Evolutionary conservation across 2,329 filamentous ascomycete genomes (phyloP).

Genomic region (Blastomyces emzantsi): DNA sequence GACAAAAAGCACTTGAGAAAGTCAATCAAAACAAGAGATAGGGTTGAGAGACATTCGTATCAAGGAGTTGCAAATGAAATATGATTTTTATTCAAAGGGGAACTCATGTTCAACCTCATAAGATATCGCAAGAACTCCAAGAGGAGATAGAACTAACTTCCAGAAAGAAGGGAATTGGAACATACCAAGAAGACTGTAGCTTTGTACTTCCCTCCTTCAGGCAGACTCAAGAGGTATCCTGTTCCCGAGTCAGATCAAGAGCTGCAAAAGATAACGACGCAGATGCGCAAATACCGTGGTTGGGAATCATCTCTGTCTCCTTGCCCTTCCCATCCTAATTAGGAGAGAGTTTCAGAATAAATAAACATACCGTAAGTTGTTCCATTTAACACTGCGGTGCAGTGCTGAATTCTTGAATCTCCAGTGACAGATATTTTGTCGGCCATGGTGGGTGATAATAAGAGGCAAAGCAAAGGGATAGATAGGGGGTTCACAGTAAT

Average conservation of each 20-base stretch:
- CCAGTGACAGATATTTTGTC: conserved; percentile 55
- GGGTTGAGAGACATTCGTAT: not conserved
- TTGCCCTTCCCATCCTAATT: no score
- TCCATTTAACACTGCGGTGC: conserved; percentile 56
- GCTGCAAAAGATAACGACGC: not conserved
- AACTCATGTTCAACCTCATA: not conserved
- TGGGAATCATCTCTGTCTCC: not conserved
- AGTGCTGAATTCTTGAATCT: conserved; percentile 58
- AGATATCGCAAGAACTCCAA: not conserved
- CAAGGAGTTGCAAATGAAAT: not conserved
- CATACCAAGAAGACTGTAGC: conserved; percentile 41
- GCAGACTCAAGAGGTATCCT: conserved; percentile 49
- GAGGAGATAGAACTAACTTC: not conserved
- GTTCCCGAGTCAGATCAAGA: conserved; percentile 44
- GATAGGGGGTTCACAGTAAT: not conserved
- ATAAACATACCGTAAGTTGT: conserved; percentile 53
- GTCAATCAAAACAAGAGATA: not conserved
- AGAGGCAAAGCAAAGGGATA: conserved; percentile 41
- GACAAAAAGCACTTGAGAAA: not conserved
- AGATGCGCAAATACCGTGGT: not conserved
- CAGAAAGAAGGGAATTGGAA: not conserved
- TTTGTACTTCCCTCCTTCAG: conserved; percentile 33
- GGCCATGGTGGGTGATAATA: conserved; percentile 36
- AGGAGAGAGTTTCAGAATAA: not conserved
- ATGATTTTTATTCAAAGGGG: not conserved